Percentiles rank a stretch among this genome's conserved stretches.
Conservation (phyloP, 2,329 filamentous ascomycete species). For the Pyricularia sp. region DNA sequence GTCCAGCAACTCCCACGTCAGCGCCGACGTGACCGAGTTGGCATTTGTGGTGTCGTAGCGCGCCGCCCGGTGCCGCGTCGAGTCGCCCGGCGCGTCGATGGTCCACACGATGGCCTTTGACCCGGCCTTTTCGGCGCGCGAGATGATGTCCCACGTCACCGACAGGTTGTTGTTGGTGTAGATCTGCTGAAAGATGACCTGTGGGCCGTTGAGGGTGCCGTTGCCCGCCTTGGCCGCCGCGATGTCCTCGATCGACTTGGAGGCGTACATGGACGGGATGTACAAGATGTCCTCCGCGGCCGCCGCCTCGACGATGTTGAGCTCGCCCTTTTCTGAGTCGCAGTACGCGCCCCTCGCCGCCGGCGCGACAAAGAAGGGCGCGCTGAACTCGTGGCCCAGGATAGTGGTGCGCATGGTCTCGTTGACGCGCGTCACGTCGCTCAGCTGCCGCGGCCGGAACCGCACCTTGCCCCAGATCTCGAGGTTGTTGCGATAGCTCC, state of each 20-base stretch:
- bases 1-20: constrained; percentile 16
- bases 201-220: constrained; percentile 15
- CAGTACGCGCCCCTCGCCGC: constrained; percentile 33
- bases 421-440: constrained; percentile 23
- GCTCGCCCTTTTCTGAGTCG: constrained; percentile 30
- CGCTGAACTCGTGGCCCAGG: constrained; percentile 34
- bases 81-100: constrained; percentile 19
- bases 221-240: constrained; percentile 15
- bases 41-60: constrained; percentile 13
- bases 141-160: constrained; percentile 22
- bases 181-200: constrained; percentile 23
- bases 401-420: constrained; percentile 11
- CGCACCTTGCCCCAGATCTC: constrained; percentile 36
- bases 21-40: constrained; percentile 10
- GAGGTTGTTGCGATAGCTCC: constrained; percentile 40
- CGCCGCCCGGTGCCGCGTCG: constrained; percentile 13
- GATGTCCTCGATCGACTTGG: constrained; percentile 25
- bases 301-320: constrained; percentile 37
- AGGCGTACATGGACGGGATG: constrained; percentile 22
- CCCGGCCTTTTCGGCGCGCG: constrained; percentile 21
- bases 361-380: constrained; percentile 40
- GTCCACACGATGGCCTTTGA: constrained; percentile 29
- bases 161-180: constrained; percentile 23
- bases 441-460: constrained; percentile 30
- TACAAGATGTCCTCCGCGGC: constrained; percentile 35